phyloP scores from a whole-genome alignment of 2,329 filamentous ascomycete species.

The Colletotrichum truncatum region DNA sequence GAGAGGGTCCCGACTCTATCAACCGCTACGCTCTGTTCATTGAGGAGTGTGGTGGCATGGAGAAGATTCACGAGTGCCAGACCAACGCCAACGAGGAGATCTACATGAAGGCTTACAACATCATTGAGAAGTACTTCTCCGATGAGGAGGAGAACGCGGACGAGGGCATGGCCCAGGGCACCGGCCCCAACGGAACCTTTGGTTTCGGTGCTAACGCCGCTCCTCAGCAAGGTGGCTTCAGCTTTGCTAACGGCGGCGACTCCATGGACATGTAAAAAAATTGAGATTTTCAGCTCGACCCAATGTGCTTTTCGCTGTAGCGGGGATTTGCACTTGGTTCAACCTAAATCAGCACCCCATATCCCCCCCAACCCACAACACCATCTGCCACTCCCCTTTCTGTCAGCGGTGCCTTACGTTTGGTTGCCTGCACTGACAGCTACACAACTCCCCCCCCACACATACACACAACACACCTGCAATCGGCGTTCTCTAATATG shows the following conservation, averaged over 20 bases:
- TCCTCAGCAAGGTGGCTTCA: conserved; percentile 82
- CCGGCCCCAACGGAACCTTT: conserved; percentile 77
- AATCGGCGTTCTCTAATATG: conserved; percentile 44
- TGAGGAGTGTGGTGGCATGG: conserved; percentile 98
- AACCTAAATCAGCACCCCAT: conserved; percentile 1
- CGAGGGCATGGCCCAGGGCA: conserved; percentile 76
- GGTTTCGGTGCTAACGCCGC: conserved; percentile 76
- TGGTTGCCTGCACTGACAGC: conserved; percentile 22
- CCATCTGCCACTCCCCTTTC: conserved; percentile 20
- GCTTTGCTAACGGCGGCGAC: conserved; percentile 81
- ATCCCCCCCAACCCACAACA: conserved; percentile 10
- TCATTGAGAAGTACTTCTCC: conserved; percentile 99
- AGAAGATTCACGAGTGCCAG: conserved; percentile 99
- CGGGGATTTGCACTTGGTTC: background rate
- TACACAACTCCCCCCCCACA: conserved; percentile 32
- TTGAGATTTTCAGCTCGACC: conserved; percentile 9
- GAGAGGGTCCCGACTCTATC: conserved; percentile 79
- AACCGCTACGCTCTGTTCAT: conserved; percentile 99
- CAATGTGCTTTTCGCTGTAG: conserved; percentile 8
- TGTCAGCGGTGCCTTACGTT: conserved; percentile 17
- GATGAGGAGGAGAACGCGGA: conserved; percentile 96
- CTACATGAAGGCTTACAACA: conserved; percentile 99
- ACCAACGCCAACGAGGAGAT: conserved; percentile 99
- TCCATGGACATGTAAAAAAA: conserved; percentile 74
- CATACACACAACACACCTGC: conserved; percentile 28